Percentiles rank a stretch among this genome's conserved stretches.
These are phyloP conservation scores for Sporothrix euskadiensis DNA, from an alignment of 2,329 filamentous ascomycete species.

Conservation along the genomic window DNA sequence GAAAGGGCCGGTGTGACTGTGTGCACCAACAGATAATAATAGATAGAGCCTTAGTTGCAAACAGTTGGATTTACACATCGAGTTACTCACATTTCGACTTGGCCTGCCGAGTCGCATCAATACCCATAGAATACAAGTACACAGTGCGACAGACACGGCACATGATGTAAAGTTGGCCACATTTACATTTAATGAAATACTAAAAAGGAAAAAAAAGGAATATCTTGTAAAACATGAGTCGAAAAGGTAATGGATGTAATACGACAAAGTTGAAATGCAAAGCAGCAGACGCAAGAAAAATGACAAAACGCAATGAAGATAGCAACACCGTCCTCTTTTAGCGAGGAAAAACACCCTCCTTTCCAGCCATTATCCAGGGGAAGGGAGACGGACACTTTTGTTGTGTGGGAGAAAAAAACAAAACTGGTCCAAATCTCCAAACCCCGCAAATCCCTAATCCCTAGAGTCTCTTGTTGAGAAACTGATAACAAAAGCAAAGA, in stretches of 20 bases:
- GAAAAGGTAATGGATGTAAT: conserved; percentile 13
- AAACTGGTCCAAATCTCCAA: not conserved
- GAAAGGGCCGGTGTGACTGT: too few species aligned
- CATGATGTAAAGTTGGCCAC: not conserved
- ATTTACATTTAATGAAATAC: not conserved
- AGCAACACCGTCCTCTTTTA: not conserved
- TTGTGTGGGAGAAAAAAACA: not conserved
- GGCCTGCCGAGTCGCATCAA: too few species aligned
- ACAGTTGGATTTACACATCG: too few species aligned
- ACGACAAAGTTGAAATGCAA: conserved; percentile 8
- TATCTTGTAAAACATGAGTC: conserved; percentile 23
- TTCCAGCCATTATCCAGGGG: conserved; percentile 21
- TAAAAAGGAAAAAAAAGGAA: not conserved
- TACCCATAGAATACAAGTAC: too few species aligned
- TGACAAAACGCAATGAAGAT: conserved; percentile 2
- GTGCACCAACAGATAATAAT: too few species aligned
- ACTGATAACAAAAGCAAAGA: not conserved
- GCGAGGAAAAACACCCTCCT: conserved; percentile 4
- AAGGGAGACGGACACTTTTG: not conserved
- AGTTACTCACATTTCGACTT: too few species aligned
- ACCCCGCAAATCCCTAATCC: not conserved
- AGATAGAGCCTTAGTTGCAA: too few species aligned
- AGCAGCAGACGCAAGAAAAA: not conserved
- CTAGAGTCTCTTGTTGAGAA: not conserved
- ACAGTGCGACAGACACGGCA: not conserved